Percentiles rank a stretch among this genome's conserved stretches.
These are phyloP conservation scores for Ciborinia camelliae DNA, from an alignment of 2,329 filamentous ascomycete species.

Conservation along the genomic window DNA sequence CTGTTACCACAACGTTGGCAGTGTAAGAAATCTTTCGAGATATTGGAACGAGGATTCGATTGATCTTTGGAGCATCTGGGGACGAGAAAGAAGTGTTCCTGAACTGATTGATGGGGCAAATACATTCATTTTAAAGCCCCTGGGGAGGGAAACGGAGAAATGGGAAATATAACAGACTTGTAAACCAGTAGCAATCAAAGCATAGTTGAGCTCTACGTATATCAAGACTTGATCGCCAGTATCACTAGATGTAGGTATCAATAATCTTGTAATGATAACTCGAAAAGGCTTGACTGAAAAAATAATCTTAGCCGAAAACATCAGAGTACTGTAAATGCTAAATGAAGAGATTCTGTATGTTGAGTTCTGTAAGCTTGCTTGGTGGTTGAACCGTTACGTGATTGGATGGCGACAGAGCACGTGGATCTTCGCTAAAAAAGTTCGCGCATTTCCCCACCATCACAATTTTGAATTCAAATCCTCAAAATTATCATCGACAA, in stretches of 20 bases:
- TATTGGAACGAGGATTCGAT: neutral
- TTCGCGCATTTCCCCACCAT: slow-evolving; percentile 1
- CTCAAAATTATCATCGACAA: slow-evolving; percentile 20
- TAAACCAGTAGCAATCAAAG: neutral
- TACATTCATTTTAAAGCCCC: neutral
- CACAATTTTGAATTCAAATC: slow-evolving; percentile 17
- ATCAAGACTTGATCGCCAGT: neutral
- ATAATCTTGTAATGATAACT: neutral
- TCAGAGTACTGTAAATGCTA: neutral
- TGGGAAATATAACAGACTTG: neutral
- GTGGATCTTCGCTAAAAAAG: slow-evolving; percentile 14
- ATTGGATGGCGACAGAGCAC: neutral
- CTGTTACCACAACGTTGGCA: slow-evolving; percentile 21
- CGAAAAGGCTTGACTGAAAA: neutral
- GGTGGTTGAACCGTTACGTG: neutral
- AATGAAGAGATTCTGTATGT: neutral
- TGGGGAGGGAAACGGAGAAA: neutral
- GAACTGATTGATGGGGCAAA: neutral
- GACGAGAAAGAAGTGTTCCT: neutral
- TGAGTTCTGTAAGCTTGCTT: neutral
- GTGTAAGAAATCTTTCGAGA: neutral
- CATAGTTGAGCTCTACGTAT: neutral
- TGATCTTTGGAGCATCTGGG: neutral
- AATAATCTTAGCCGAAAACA: neutral
- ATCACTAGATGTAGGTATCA: neutral